A percentile compares a stretch with the other conserved stretches of the same genome.
phyloP scores from a whole-genome alignment of 1,139 yeast genomes.

The Hemisphaericaspora subhashii region DNA sequence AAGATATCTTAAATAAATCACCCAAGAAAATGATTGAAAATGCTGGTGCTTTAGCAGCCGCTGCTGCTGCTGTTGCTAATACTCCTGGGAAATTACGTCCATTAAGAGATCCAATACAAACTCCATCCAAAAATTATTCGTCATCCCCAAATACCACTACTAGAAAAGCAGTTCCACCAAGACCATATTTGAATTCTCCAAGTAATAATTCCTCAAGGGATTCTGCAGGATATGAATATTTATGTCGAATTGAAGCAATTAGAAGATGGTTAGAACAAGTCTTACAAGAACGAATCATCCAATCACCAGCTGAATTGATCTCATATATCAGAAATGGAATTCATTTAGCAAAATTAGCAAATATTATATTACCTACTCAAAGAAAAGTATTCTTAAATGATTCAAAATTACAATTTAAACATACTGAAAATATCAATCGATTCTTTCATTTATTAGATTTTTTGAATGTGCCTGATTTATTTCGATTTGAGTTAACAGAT shows the following conservation, averaged over 20 bases:
- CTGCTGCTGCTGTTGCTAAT: constrained; percentile 6
- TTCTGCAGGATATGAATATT: constrained; percentile 66
- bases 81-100: constrained; percentile 13
- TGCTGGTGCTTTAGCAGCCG: too few relatives aligned
- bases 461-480: constrained; percentile 79
- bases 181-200: constrained; percentile 29
- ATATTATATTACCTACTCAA: constrained; percentile 69
- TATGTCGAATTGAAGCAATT: constrained; percentile 87
- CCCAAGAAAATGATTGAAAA: constrained; percentile 12
- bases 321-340: constrained; percentile 77
- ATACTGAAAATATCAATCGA: constrained; percentile 88
- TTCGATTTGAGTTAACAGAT: constrained; percentile 88
- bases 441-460: constrained; percentile 73
- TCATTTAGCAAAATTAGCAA: constrained; percentile 75
- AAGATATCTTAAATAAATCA: constrained; percentile 18
- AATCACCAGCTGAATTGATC: constrained; percentile 53
- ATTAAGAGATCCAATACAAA: constrained; percentile 17
- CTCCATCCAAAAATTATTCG: constrained; percentile 12
- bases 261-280: constrained; percentile 51
- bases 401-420: constrained; percentile 72
- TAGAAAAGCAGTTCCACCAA: constrained; percentile 11
- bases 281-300: constrained; percentile 52
- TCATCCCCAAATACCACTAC: constrained; percentile 2
- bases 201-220: constrained; percentile 30
- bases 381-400: constrained; percentile 44